Evolutionary conservation across 805 yeast genomes (phyloP).

Genomic region (Spathaspora hagerdaliae): DNA sequence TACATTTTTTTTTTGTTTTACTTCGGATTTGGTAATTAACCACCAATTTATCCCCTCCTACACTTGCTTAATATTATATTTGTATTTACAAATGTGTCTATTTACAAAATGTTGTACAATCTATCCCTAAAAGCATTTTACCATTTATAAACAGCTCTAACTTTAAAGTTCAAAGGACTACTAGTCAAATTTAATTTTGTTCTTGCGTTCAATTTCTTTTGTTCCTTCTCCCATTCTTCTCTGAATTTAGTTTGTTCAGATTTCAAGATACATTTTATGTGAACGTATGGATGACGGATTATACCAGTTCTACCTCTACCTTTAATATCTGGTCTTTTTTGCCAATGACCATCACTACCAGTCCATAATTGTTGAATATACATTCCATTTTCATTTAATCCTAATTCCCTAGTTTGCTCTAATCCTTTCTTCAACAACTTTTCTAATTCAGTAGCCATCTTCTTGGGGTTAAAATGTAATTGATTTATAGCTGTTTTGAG

Average conservation of each 20-base stretch:
- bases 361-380: slow-evolving; percentile 84
- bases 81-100: background rate
- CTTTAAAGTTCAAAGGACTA: slow-evolving; percentile 41
- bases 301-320: slow-evolving; percentile 90
- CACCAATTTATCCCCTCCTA: no score
- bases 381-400: slow-evolving; percentile 55
- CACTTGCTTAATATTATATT: no score
- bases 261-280: slow-evolving; percentile 73
- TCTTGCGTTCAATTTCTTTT: slow-evolving; percentile 44
- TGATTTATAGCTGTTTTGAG: slow-evolving; percentile 84
- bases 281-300: slow-evolving; percentile 70
- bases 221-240: slow-evolving; percentile 53
- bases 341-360: slow-evolving; percentile 81
- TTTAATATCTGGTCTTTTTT: slow-evolving; percentile 70
- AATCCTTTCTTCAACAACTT: slow-evolving; percentile 70
- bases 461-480: slow-evolving; percentile 81
- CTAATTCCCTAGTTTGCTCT: slow-evolving; percentile 59
- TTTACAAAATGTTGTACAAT: background rate
- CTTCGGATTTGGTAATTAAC: no score
- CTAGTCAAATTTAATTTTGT: slow-evolving; percentile 48
- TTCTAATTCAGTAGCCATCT: slow-evolving; percentile 74
- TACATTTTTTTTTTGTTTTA: no score
- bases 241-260: slow-evolving; percentile 62
- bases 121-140: slow-evolving; percentile 9
- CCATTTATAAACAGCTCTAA: slow-evolving; percentile 41